phyloP scores from a whole-genome alignment of 1,139 yeast species.

The Kurtzmaniella natalensis region DNA sequence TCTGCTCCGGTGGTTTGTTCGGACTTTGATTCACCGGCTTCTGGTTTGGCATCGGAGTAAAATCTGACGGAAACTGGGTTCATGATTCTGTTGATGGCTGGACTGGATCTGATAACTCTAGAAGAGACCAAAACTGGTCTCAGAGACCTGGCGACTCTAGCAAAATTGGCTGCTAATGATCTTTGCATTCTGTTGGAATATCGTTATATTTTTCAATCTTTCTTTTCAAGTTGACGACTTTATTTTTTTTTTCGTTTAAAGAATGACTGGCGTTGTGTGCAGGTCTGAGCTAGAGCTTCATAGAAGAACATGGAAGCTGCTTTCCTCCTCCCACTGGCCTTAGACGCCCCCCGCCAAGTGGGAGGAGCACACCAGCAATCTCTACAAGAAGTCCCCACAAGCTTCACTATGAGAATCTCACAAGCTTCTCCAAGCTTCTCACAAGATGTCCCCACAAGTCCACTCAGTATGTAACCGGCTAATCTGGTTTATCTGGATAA shows the following conservation, averaged over 20 bases:
- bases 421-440: too few species aligned
- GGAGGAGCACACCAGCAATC: too few species aligned
- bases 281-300: too few species aligned
- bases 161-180: constrained; percentile 22
- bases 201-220: constrained; percentile 7
- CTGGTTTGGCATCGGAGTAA: constrained; percentile 10
- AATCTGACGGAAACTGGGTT: constrained; percentile 8
- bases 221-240: not conserved
- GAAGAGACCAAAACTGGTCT: constrained; percentile 3
- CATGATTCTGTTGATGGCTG: constrained; percentile 4
- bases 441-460: too few species aligned
- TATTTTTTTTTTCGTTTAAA: not conserved
- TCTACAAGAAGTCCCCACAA: too few species aligned
- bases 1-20: constrained; percentile 10
- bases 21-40: constrained; percentile 10
- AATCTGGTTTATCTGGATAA: too few species aligned
- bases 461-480: too few species aligned
- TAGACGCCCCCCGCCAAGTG: too few species aligned
- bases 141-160: constrained; percentile 17
- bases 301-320: too few species aligned
- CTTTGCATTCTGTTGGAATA: constrained; percentile 24
- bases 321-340: too few species aligned
- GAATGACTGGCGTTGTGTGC: constrained; percentile 1
- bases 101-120: constrained; percentile 2
- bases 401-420: too few species aligned